Percentiles rank a stretch among this genome's conserved stretches.
Conservation (phyloP, 2,329 filamentous ascomycete species). For the Cladophialophora bantiana region DNA sequence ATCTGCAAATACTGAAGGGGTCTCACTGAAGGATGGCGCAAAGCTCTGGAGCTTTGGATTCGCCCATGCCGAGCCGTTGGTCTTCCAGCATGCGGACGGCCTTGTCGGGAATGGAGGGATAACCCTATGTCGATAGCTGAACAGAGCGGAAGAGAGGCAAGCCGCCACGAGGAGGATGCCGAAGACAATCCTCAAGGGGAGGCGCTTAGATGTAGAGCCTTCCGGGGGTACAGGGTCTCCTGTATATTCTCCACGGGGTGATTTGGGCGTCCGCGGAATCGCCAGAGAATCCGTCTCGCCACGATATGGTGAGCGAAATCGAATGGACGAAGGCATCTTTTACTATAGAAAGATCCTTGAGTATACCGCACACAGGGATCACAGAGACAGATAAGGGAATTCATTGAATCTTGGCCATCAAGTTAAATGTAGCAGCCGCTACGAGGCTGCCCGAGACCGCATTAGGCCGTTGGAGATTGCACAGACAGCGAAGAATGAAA, state of each 20-base stretch:
- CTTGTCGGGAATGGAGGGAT: neutral
- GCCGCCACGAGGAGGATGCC: constrained; percentile 1
- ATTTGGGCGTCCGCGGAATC: constrained; percentile 20
- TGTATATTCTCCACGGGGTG: constrained; percentile 21
- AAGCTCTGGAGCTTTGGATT: neutral
- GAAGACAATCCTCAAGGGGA: neutral
- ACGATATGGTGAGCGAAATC: constrained; percentile 17
- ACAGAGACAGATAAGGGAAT: neutral
- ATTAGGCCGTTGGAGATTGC: neutral
- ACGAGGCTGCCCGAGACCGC: neutral
- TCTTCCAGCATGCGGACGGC: constrained; percentile 2
- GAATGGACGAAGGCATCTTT: constrained; percentile 16
- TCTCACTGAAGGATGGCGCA: neutral
- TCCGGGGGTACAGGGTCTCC: constrained; percentile 6
- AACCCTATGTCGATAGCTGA: neutral
- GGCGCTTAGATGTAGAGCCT: neutral
- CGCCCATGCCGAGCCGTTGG: neutral
- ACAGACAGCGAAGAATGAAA: neutral
- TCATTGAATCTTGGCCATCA: neutral
- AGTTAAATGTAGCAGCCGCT: neutral
- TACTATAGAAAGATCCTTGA: neutral
- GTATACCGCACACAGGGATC: neutral
- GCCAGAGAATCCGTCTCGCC: neutral
- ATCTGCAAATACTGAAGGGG: constrained; percentile 16
- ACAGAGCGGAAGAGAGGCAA: constrained; percentile 1